phyloP scores from a whole-genome alignment of 2,329 filamentous ascomycete species.

The Talaromyces amestolkiae region DNA sequence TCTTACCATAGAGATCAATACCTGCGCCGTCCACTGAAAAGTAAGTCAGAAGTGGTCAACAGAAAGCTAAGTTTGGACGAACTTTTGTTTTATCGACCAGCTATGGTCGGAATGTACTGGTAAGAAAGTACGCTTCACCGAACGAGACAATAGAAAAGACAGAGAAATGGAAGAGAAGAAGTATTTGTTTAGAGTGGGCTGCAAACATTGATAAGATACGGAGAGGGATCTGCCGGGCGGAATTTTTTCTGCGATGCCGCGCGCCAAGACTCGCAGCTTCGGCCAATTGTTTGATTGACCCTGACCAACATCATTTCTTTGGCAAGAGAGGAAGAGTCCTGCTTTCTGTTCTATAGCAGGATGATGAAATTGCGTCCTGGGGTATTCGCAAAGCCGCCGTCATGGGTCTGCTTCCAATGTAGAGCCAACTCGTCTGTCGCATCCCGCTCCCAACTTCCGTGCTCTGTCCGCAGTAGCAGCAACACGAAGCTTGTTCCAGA shows the following conservation, averaged over 20 bases:
- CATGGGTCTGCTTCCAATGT: conserved; percentile 39
- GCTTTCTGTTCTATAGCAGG: conserved; percentile 18
- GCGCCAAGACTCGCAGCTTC: conserved; percentile 6
- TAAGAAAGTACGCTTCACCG: not conserved
- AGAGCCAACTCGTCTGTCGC: conserved; percentile 33
- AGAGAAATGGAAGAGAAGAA: not conserved
- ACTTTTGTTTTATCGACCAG: conserved; percentile 12
- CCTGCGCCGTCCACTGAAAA: conserved; percentile 26
- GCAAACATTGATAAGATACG: conserved; percentile 16
- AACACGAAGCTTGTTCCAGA: conserved; percentile 44
- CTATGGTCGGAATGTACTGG: not conserved
- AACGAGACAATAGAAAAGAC: not conserved
- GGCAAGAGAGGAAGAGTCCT: not conserved
- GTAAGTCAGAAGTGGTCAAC: not conserved
- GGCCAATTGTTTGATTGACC: not conserved
- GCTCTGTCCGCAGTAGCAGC: conserved; percentile 28
- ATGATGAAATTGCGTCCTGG: conserved; percentile 8
- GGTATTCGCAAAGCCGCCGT: conserved; percentile 21
- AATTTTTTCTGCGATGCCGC: conserved; percentile 14
- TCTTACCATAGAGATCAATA: conserved; percentile 62
- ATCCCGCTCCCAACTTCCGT: conserved; percentile 24
- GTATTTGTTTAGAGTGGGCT: not conserved
- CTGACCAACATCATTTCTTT: not conserved
- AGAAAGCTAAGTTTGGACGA: not conserved
- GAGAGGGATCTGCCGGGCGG: conserved; percentile 3